phyloP scores from a whole-genome alignment of 352 stramenopile species.

The Phytophthora aleatoria region DNA sequence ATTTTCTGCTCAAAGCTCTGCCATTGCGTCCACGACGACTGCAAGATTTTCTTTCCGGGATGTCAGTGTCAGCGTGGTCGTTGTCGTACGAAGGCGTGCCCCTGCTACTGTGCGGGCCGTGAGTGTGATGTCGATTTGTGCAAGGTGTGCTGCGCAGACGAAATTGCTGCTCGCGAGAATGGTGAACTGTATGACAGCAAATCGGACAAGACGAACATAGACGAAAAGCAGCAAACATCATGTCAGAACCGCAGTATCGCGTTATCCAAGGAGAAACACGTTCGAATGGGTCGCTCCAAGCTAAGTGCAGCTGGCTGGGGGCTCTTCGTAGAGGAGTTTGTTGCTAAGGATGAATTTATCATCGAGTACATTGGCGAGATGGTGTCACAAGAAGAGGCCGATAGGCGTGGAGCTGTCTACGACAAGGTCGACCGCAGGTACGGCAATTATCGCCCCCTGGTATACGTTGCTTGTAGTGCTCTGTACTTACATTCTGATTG shows the following conservation, averaged over 20 bases:
- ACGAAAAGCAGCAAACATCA: conserved; percentile 37
- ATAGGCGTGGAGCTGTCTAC: conserved; percentile 88
- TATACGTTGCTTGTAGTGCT: not conserved
- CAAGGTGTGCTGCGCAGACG: conserved; percentile 68
- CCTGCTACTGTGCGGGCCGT: conserved; percentile 88
- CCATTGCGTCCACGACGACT: conserved; percentile 73
- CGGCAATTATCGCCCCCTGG: not conserved
- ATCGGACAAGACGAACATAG: conserved; percentile 13
- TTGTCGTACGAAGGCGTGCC: conserved; percentile 88
- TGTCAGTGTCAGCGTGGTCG: conserved; percentile 86
- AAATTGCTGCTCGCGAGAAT: conserved; percentile 35
- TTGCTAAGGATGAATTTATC: conserved; percentile 94
- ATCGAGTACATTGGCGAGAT: conserved; percentile 96
- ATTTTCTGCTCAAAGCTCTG: conserved; percentile 94
- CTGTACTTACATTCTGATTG: conserved; percentile 7
- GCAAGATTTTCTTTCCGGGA: conserved; percentile 88
- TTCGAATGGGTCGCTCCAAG: conserved; percentile 82
- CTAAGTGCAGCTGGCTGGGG: conserved; percentile 90
- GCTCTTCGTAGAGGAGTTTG: conserved; percentile 87
- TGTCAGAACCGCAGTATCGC: conserved; percentile 76
- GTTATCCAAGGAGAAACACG: conserved; percentile 55
- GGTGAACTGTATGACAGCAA: conserved; percentile 23
- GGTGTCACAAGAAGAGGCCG: conserved; percentile 90
- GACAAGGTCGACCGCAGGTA: conserved; percentile 87
- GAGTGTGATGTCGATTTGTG: conserved; percentile 96